Conservation (phyloP, 495 filamentous ascomycete genomes). For the Neurospora sp. region DNA sequence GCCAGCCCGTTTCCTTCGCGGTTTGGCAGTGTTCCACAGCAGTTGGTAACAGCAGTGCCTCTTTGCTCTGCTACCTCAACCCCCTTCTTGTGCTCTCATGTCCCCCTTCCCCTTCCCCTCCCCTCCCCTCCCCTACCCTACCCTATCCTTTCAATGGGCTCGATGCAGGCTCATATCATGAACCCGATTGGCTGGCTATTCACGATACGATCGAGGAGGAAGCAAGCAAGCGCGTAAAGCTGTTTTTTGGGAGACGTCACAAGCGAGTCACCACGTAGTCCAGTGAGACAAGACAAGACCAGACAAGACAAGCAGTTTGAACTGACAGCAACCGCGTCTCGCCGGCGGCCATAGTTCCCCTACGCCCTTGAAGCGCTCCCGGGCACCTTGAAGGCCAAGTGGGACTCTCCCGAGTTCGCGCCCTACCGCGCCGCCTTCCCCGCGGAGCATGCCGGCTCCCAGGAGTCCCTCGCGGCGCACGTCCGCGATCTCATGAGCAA, state of each 20-base stretch:
- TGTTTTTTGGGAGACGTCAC: not conserved
- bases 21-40: not conserved
- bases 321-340: not conserved
- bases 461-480: slow-evolving; percentile 42
- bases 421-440: slow-evolving; percentile 56
- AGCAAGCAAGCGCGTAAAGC: not conserved
- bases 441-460: slow-evolving; percentile 38
- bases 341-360: slow-evolving; percentile 44
- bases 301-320: not conserved
- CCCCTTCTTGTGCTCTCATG: not conserved
- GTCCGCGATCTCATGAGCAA: slow-evolving; percentile 51
- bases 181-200: slow-evolving; percentile 1
- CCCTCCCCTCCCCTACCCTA: not conserved
- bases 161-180: not conserved
- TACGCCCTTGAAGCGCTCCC: slow-evolving; percentile 55
- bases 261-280: not conserved
- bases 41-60: not conserved
- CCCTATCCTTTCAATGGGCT: not conserved
- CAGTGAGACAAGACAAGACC: not conserved
- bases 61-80: not conserved
- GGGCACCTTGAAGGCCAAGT: slow-evolving; percentile 43
- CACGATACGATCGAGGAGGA: not conserved
- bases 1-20: not conserved
- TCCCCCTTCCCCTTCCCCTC: not conserved
- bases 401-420: slow-evolving; percentile 46